Conservation (phyloP, 345 rosid species). For the Moricandia arvensis region DNA sequence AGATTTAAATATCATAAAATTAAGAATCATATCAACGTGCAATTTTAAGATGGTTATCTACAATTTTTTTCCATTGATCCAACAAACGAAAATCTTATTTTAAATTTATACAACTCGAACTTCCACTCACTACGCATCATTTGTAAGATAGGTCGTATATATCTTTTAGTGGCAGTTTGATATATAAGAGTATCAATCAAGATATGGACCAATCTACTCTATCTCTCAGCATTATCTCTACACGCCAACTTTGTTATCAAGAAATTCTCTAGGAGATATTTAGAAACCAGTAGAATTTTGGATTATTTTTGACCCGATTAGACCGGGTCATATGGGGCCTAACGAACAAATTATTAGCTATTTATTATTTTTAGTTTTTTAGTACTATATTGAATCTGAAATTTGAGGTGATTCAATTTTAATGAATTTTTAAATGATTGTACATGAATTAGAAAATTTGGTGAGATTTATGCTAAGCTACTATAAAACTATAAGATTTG, state of each 20-base stretch:
- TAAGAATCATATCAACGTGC: not conserved
- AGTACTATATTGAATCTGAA: too few species aligned
- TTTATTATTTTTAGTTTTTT: too few species aligned
- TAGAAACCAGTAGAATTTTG: not conserved
- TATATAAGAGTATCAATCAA: constrained; percentile 20
- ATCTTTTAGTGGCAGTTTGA: constrained; percentile 5
- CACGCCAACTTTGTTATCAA: constrained; percentile 25
- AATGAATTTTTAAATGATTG: too few species aligned
- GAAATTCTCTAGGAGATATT: not conserved
- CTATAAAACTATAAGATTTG: too few species aligned
- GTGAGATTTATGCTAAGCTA: too few species aligned
- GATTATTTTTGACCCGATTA: constrained; percentile 20
- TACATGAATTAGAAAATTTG: too few species aligned
- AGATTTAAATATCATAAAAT: not conserved
- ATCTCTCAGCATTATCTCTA: constrained; percentile 17
- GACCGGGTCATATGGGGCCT: not conserved
- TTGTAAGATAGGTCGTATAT: constrained; percentile 14
- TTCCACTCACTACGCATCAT: constrained; percentile 12
- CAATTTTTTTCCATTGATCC: not conserved
- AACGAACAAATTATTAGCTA: too few species aligned
- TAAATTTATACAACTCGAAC: not conserved
- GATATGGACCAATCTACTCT: constrained; percentile 21
- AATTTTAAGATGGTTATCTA: not conserved
- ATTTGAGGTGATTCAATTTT: too few species aligned
- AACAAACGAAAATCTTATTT: not conserved